phyloP scores from a whole-genome alignment of 768 basidiomycete species.

The Phylloporus rhodoxanthus region DNA sequence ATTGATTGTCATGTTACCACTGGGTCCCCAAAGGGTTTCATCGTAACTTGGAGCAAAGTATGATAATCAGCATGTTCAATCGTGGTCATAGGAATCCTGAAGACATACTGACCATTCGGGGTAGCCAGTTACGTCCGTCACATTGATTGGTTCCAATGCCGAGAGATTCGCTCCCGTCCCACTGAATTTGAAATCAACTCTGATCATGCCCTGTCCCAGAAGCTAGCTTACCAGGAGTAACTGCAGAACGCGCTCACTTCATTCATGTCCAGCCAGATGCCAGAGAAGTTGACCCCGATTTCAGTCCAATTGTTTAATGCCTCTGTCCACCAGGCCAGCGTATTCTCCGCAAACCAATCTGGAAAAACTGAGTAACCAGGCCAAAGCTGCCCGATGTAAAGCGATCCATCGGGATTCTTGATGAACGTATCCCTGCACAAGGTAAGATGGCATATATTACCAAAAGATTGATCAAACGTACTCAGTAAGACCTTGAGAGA shows the following conservation, averaged over 20 bases:
- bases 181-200: conserved; percentile 7
- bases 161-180: conserved; percentile 53
- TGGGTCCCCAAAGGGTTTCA: conserved; percentile 52
- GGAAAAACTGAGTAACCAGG: conserved; percentile 70
- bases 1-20: conserved; percentile 71
- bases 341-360: conserved; percentile 54
- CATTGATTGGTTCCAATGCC: conserved; percentile 48
- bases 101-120: conserved; percentile 54
- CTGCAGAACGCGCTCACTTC: conserved; percentile 62
- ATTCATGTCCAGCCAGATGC: conserved; percentile 70
- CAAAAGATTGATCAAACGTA: conserved; percentile 24
- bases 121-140: conserved; percentile 46
- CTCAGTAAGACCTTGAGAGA: conserved; percentile 55
- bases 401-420: conserved; percentile 67
- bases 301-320: conserved; percentile 50
- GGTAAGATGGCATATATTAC: background rate
- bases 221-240: conserved; percentile 44
- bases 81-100: no score
- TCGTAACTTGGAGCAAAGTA: conserved; percentile 46
- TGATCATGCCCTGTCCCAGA: background rate
- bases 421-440: conserved; percentile 56
- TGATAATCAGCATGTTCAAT: background rate
- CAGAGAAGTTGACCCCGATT: conserved; percentile 51
- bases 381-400: conserved; percentile 74
- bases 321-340: conserved; percentile 56